These are phyloP conservation scores for Trichopus zeylanicus DNA, from an alignment of 116 monocot genomes.

Conservation along the genomic window DNA sequence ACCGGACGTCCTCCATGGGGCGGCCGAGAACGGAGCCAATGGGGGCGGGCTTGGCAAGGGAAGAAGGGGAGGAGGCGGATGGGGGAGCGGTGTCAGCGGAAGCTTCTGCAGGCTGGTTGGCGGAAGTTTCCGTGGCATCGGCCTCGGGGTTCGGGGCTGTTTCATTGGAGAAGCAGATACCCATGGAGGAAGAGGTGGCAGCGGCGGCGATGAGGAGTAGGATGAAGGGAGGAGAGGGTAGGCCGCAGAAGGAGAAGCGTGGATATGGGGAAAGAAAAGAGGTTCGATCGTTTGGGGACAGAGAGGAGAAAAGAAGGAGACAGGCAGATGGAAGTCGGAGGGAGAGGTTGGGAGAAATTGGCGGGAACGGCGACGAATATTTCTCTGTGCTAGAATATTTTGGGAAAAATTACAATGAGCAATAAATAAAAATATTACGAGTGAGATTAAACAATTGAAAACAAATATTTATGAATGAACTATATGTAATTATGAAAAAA, in stretches of 20 bases:
- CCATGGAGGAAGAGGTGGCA: slow-evolving; percentile 13
- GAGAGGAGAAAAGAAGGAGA: background rate
- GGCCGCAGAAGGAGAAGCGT: background rate
- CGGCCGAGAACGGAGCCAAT: slow-evolving; percentile 53
- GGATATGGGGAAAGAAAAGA: background rate
- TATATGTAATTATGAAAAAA: no score
- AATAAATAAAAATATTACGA: no score
- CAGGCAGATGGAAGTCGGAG: background rate
- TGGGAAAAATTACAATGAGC: no score
- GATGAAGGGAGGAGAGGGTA: background rate
- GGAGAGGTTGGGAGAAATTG: background rate
- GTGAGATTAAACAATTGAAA: no score
- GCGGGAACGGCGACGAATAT: background rate
- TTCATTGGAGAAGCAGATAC: slow-evolving; percentile 25
- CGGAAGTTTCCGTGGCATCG: no score
- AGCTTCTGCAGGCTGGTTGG: background rate
- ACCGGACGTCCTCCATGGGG: slow-evolving; percentile 46
- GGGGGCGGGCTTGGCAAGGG: slow-evolving; percentile 13
- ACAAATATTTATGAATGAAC: no score
- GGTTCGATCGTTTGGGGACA: background rate
- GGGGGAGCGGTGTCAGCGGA: slow-evolving; percentile 2
- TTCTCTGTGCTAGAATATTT: no score
- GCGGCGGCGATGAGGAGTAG: background rate
- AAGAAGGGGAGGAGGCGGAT: slow-evolving; percentile 1
- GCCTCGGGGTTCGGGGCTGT: slow-evolving; percentile 4